These are phyloP conservation scores for Termitomyces bulborhizus DNA, from an alignment of 768 basidiomycete genomes.

Conservation along the genomic window DNA sequence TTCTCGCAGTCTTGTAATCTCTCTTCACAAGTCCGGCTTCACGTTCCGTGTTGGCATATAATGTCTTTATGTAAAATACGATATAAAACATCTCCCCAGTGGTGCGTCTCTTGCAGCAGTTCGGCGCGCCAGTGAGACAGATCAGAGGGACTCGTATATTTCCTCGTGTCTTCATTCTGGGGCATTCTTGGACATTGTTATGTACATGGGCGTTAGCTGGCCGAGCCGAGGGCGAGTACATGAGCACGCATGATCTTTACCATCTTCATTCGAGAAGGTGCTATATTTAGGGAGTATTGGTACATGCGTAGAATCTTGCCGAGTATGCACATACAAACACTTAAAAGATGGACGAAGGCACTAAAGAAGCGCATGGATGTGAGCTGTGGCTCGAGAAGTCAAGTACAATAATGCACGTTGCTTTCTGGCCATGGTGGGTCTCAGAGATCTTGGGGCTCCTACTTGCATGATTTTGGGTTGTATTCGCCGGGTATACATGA, in stretches of 20 bases:
- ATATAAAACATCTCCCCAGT: slow-evolving; percentile 4
- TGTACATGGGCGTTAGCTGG: slow-evolving; percentile 21
- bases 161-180: not conserved
- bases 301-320: slow-evolving; percentile 28
- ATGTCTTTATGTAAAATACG: slow-evolving; percentile 11
- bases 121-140: not conserved
- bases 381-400: not conserved
- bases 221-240: slow-evolving; percentile 18
- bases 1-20: slow-evolving; percentile 6
- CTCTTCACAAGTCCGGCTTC: not conserved
- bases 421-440: not conserved
- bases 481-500: too few relatives aligned
- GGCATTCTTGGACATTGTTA: too few relatives aligned
- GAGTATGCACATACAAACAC: not conserved
- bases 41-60: slow-evolving; percentile 10
- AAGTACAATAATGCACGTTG: not conserved
- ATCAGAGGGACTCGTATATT: not conserved
- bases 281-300: too few relatives aligned
- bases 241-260: slow-evolving; percentile 28
- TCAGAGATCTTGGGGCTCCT: slow-evolving; percentile 5
- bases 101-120: not conserved
- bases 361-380: slow-evolving; percentile 11
- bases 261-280: slow-evolving; percentile 17
- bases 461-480: too few relatives aligned
- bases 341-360: slow-evolving; percentile 15